phyloP scores from a whole-genome alignment of 306 rosid genomes.

The Castanopsis chinensis region DNA sequence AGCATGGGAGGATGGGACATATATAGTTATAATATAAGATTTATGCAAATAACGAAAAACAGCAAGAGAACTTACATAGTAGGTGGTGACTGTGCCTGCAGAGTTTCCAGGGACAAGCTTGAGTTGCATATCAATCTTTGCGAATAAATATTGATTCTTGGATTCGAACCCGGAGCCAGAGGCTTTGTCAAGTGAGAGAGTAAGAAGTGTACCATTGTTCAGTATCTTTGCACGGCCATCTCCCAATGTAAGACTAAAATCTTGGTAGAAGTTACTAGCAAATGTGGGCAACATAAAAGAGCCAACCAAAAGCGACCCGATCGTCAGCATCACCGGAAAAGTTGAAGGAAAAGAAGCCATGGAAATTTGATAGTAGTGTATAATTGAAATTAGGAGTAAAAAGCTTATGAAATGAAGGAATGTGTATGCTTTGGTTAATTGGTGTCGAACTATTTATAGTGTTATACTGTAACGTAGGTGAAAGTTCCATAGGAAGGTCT shows the following conservation, averaged over 20 bases:
- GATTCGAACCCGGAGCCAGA: conserved; percentile 81
- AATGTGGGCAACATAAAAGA: conserved; percentile 17
- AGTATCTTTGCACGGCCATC: conserved; percentile 63
- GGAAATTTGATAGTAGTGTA: neutral
- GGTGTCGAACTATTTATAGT: neutral
- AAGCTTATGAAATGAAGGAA: neutral
- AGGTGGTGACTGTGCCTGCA: conserved; percentile 81
- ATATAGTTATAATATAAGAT: no score
- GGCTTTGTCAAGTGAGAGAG: conserved; percentile 50
- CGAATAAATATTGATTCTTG: conserved; percentile 51
- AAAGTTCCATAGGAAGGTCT: neutral
- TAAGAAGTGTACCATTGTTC: conserved; percentile 54
- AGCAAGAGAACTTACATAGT: conserved; percentile 39
- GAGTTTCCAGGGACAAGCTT: conserved; percentile 76
- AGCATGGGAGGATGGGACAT: no score
- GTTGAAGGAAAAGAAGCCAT: neutral
- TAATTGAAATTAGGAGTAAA: neutral
- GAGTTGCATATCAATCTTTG: conserved; percentile 71
- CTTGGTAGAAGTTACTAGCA: conserved; percentile 44
- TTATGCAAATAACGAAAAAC: neutral
- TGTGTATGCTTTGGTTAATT: neutral
- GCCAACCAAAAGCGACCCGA: conserved; percentile 11
- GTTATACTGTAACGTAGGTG: neutral
- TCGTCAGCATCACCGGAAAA: neutral
- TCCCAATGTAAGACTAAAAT: conserved; percentile 65